These are phyloP conservation scores for Termitomyces sp. DNA, from an alignment of 768 basidiomycete species.

Conservation along the genomic window DNA sequence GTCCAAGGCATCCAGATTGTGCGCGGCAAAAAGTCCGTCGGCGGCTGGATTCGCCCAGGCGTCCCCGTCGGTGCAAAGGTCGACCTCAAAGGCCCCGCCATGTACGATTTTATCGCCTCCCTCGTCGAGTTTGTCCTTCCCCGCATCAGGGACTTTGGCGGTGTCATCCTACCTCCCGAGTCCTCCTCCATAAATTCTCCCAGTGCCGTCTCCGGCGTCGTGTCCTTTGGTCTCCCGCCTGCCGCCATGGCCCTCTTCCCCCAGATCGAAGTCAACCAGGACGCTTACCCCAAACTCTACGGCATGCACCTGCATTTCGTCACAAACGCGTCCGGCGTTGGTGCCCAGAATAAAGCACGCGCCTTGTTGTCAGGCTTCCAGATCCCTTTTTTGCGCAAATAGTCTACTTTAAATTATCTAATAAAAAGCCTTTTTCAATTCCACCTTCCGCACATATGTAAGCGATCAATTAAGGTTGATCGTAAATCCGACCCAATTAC, in stretches of 20 bases:
- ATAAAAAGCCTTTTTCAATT: too few relatives aligned
- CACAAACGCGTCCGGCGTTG: slow-evolving; percentile 82
- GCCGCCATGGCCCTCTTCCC: slow-evolving; percentile 89
- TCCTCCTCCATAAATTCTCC: slow-evolving; percentile 68
- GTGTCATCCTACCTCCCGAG: slow-evolving; percentile 72
- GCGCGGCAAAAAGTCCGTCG: slow-evolving; percentile 60
- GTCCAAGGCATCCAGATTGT: slow-evolving; percentile 78
- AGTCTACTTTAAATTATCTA: slow-evolving; percentile 9
- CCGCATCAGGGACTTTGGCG: slow-evolving; percentile 84
- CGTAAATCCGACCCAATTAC: neutral
- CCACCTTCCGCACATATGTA: too few relatives aligned
- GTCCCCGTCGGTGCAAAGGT: slow-evolving; percentile 87
- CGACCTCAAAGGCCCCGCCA: slow-evolving; percentile 82
- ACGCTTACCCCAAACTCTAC: slow-evolving; percentile 78
- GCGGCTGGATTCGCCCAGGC: slow-evolving; percentile 81
- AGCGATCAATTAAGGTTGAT: neutral
- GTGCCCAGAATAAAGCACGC: slow-evolving; percentile 86
- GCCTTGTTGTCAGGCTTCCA: slow-evolving; percentile 88
- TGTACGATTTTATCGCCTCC: slow-evolving; percentile 91
- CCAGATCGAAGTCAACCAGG: slow-evolving; percentile 91
- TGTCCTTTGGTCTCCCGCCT: slow-evolving; percentile 83
- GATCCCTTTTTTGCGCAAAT: slow-evolving; percentile 69
- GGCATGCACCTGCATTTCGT: slow-evolving; percentile 96
- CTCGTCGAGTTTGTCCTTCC: slow-evolving; percentile 96
- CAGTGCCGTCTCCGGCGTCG: slow-evolving; percentile 79